Evolutionary conservation across 148 eudicot genomes (phyloP).

Genomic region (Salicornia ramosissima): DNA sequence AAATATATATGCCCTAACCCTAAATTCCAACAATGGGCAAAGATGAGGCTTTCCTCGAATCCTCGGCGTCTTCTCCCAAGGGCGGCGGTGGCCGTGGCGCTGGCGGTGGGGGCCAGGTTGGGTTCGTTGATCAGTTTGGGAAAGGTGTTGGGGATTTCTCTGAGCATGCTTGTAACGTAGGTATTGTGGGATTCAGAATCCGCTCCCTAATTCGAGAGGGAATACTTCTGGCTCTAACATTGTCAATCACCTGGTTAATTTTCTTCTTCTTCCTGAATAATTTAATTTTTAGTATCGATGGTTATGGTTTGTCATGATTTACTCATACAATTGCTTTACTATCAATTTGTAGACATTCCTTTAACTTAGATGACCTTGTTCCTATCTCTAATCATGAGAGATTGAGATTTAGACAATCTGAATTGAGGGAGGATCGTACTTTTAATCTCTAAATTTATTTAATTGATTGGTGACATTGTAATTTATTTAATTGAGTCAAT

Average conservation of each 20-base stretch:
- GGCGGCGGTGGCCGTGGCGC: conserved; percentile 12
- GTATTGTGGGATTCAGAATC: conserved; percentile 90
- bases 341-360: too few relatives aligned
- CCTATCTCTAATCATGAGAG: too few relatives aligned
- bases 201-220: conserved; percentile 86
- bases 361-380: too few relatives aligned
- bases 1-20: too few relatives aligned
- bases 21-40: too few relatives aligned
- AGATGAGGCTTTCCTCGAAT: too few relatives aligned
- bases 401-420: too few relatives aligned
- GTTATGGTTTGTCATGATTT: background rate
- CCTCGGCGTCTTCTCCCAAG: conserved; percentile 3
- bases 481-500: too few relatives aligned
- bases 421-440: too few relatives aligned
- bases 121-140: conserved; percentile 56
- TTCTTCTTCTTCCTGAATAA: background rate
- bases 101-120: conserved; percentile 58
- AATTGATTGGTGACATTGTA: too few relatives aligned
- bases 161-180: conserved; percentile 93
- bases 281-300: background rate
- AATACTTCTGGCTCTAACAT: conserved; percentile 51
- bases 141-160: conserved; percentile 50
- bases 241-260: conserved; percentile 57
- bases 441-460: too few relatives aligned
- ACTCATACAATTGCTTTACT: too few relatives aligned